A percentile compares a stretch with the other conserved stretches of the same genome.
Conservation (phyloP, 2,329 filamentous ascomycete species). For the Fusarium citri region DNA sequence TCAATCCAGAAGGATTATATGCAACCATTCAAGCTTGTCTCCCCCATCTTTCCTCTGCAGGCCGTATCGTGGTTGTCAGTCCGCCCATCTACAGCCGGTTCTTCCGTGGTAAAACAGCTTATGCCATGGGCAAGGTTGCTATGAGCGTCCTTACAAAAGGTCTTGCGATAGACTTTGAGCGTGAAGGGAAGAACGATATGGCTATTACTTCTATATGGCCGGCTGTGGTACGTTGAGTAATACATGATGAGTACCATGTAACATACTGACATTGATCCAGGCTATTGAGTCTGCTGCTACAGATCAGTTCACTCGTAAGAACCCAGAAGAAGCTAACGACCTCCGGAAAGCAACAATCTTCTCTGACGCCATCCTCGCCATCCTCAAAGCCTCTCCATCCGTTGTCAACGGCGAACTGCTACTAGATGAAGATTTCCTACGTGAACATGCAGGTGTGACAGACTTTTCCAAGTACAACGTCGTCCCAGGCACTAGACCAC, state of each 20-base stretch:
- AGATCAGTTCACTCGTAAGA: constrained; percentile 58
- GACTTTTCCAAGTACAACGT: constrained; percentile 81
- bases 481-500: constrained; percentile 70
- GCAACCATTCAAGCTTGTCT: constrained; percentile 75
- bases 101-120: constrained; percentile 86
- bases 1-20: constrained; percentile 83
- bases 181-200: constrained; percentile 74
- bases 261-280: constrained; percentile 32
- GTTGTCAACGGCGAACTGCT: constrained; percentile 77
- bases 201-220: constrained; percentile 87
- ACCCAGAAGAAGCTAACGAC: constrained; percentile 64
- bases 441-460: constrained; percentile 69
- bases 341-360: constrained; percentile 79
- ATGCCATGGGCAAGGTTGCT: constrained; percentile 81
- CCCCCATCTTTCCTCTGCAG: constrained; percentile 70
- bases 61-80: constrained; percentile 80
- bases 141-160: constrained; percentile 88
- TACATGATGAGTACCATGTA: background rate
- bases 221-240: constrained; percentile 66
- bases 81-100: constrained; percentile 89
- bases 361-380: constrained; percentile 81
- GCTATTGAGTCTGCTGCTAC: constrained; percentile 83
- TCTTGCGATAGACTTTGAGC: constrained; percentile 81
- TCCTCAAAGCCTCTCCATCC: constrained; percentile 69
- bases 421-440: constrained; percentile 85